phyloP scores from a whole-genome alignment of 2,329 filamentous ascomycete genomes.

The Stagonosporopsis chrysanthemi region DNA sequence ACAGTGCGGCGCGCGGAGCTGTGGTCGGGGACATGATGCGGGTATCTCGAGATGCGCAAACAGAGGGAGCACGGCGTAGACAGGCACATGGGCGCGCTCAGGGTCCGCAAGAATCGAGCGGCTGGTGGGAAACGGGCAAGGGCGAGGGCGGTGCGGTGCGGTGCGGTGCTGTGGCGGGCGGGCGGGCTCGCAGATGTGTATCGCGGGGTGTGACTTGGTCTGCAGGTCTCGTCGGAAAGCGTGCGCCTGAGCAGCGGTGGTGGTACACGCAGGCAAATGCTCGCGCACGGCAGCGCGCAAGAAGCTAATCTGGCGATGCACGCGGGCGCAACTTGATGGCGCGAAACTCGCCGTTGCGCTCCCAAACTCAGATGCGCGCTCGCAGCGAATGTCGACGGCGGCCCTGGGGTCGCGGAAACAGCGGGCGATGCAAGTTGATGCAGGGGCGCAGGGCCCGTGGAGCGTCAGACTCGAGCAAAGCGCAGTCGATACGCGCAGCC shows the following conservation, averaged over 20 bases:
- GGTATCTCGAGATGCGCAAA: slow-evolving; percentile 46
- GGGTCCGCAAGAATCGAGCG: slow-evolving; percentile 36
- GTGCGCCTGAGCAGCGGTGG: slow-evolving; percentile 21
- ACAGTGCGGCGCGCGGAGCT: slow-evolving; percentile 39
- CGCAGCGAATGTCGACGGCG: slow-evolving; percentile 5
- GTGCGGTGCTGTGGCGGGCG: slow-evolving; percentile 5
- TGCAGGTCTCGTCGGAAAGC: slow-evolving; percentile 30
- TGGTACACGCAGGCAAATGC: slow-evolving; percentile 26
- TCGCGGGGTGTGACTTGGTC: slow-evolving; percentile 28
- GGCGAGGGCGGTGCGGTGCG: not conserved
- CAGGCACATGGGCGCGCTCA: slow-evolving; percentile 48
- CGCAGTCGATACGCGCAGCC: slow-evolving; percentile 28
- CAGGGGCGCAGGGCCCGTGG: slow-evolving; percentile 22
- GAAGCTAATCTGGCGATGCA: slow-evolving; percentile 25
- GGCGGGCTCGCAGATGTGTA: not conserved
- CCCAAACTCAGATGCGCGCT: slow-evolving; percentile 12
- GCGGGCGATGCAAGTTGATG: slow-evolving; percentile 22
- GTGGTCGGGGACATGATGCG: slow-evolving; percentile 46
- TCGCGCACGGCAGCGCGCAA: slow-evolving; percentile 15
- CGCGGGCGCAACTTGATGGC: slow-evolving; percentile 19
- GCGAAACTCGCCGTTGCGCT: slow-evolving; percentile 8
- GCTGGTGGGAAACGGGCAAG: slow-evolving; percentile 6
- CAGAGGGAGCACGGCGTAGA: slow-evolving; percentile 44
- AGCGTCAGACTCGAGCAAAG: slow-evolving; percentile 26
- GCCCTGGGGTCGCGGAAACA: slow-evolving; percentile 17